Evolutionary conservation across 2,329 filamentous ascomycete species (phyloP), one percentile per base, ranked within the genome.

Genomic region (Fusarium continuum): DNA sequence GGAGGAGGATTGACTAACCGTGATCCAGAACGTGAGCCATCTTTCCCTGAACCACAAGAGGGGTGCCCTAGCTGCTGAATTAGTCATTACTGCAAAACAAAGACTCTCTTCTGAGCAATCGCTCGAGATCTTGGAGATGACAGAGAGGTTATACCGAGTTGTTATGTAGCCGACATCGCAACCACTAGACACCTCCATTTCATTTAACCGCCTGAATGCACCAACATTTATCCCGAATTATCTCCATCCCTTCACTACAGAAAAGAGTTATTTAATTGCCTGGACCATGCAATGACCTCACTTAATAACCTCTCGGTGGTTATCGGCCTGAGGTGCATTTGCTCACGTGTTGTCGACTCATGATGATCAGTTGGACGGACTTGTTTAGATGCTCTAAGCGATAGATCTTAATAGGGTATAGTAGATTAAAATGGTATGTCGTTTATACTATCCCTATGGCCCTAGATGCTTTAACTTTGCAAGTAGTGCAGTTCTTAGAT

Each of bases 11-110:
- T 19, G 25, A 26, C 60, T 31, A 14, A 63, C 47, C 2, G 47
- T 63, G 9, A 63, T 63, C 58, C 58, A 63, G 16, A 59, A 59
- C 4, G 58, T 63, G 5, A 63, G 43, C 58, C 58, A 59, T 43
- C 58, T 58, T 43, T 58, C 60, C 43, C 47, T 38, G n/a, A 45
- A 41, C 13, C 58, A 52, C 16, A 63, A 58, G 29, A 46, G 63
- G 6, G 34, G 47, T n/a, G 34, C 41, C 4, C 59, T 54, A 4
- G 29, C 10, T 13, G 32, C 11, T 10, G 34, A 5, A n/a, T 17
- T 39, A 2, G 17, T n/a, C 43, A 59, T 63, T 22, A 2, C 2
- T 13, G 7, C 6, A 6, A 17, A 36, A 13, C 26, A 13, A 28
- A 28, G 13, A 28, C 2, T 5, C 11, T 9, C 3, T n/a, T 10